Conservation (phyloP, 768 basidiomycete species). For the Lyophyllum shimeji region DNA sequence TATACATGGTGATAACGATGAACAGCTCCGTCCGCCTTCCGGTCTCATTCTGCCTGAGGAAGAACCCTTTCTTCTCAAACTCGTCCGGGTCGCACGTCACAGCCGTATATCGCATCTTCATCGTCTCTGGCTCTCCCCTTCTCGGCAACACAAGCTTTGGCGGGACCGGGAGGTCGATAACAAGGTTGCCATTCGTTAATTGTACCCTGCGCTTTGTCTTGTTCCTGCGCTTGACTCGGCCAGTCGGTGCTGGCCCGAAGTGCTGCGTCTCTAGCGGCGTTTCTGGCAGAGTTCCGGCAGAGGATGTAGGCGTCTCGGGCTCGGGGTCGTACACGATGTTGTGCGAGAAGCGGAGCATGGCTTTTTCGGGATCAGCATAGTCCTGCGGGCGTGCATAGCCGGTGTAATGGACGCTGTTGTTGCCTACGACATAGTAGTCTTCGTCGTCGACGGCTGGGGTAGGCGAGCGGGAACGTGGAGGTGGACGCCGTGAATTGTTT, state of each 20-base stretch:
- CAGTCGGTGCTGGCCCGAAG: constrained; percentile 85
- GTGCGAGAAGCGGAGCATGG: constrained; percentile 26
- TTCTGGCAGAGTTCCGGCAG: constrained; percentile 43
- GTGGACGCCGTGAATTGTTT: constrained; percentile 40
- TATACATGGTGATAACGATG: constrained; percentile 96
- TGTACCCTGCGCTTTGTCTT: constrained; percentile 78
- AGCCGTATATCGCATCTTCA: constrained; percentile 77
- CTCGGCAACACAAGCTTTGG: constrained; percentile 78
- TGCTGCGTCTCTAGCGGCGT: constrained; percentile 68
- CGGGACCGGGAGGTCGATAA: constrained; percentile 82
- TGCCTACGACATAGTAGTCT: constrained; percentile 59
- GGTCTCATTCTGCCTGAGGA: constrained; percentile 78
- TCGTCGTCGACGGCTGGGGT: constrained; percentile 76
- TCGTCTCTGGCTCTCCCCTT: constrained; percentile 70
- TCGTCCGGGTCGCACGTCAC: constrained; percentile 95
- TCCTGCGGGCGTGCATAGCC: constrained; percentile 30
- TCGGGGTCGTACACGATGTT: constrained; percentile 40
- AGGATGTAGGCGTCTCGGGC: constrained; percentile 42
- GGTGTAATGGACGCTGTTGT: constrained; percentile 57
- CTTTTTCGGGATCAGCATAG: constrained; percentile 40
- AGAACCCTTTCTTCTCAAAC: constrained; percentile 81
- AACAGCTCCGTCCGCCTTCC: constrained; percentile 86
- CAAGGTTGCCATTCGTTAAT: constrained; percentile 85
- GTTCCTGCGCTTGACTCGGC: constrained; percentile 74
- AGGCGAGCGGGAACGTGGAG: constrained; percentile 71